Evolutionary conservation across 345 rosid genomes (phyloP), one percentile per base, ranked within the genome.

Genomic region (Physaria fendleri): DNA sequence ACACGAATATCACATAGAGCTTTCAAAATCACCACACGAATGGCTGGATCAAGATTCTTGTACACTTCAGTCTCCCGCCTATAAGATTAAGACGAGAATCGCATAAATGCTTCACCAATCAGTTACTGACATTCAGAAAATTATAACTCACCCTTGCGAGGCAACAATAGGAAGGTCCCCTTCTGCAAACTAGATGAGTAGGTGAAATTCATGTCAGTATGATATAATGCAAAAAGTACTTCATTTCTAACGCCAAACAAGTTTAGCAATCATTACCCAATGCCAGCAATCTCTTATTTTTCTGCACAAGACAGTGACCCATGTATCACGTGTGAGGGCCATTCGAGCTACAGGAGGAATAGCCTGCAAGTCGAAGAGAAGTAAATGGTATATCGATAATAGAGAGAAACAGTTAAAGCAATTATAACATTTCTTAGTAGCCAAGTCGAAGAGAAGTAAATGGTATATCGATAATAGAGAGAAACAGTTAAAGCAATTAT

Each of bases 221-320:
- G 41, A 50, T 41, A 12, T 37, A 56, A 68, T 15, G 60, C 50
- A 23, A 30, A 30, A 56, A 15, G 5, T 57, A 37, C 40, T 47
- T 70, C 58, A 65, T 18, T 41, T 33, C 58, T 47, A 52, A 68
- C 48, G 49, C 24, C 44, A 64, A 62, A 72, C 25, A 14, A 33
- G 62, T 46, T 52, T 14, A 66, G 59, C 33, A 62, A 65, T 59
- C 28, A 56, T 79, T 87, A 94, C 99, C 99, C 96, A 87, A 71
- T 85, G 96, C 99, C 99, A 94, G 89, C 97, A 87, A 80, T 94
- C 95, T 79, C 95, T 77, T 74, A 94, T 71, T 75, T 94, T 94
- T 82, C 93, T 79, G 85, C 97, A 87, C 76, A 94, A 75, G 65
- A 94, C 93, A 22, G 99, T 94, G 66, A 94, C 69, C 99, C 99